Base-by-base conservation (phyloP, 2,329 filamentous ascomycete species). In the Nigrograna mackinnonii region DNA sequence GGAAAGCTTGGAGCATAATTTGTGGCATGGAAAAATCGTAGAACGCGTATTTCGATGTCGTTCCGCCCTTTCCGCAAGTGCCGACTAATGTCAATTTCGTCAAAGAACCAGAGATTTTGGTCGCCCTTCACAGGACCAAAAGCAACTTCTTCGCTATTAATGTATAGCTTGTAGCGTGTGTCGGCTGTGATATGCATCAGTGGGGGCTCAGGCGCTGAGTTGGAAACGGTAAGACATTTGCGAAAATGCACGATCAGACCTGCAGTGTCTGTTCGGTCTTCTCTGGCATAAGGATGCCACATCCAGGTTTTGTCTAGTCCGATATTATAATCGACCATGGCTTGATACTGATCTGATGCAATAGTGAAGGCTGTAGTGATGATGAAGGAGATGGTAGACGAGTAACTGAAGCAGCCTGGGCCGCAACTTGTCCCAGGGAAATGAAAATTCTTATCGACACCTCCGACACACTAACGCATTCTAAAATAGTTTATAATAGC, bases 91-190 rank as follows among this genome's bases (percentile, higher is more conserved):
- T 69, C 60, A 4, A 66, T 21, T 0, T 51, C 50, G 40, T 67
- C 64, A 38, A 66, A 69, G 46, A 61, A 67, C 65, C 66, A 69
- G 18, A 65, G 54, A 36, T 55, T 48, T 0, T 55, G 60, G 37
- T 63, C 69, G 18, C 71, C 58, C 22, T 67, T 58, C 2, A 61
- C 54, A 3, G 71, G 71, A 1, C 72, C 72, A 3, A 68, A 58
- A 3, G 64, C 57, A 12, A 71, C 55, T 7, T 62, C 57, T 0
- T n/a, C 36, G 3, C 62, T 60, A 54, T 75, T 75, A 30, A 75
- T 57, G 20, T 55, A 59, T 3, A 74, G 54, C 39, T 74, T 74
- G 54, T 74, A 75, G 6, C 69, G 59, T 4, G 72, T 75, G 26
- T 75, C 71, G 5, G 71, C 71, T 1, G 69, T 65, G 45, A 66